Base-by-base conservation (phyloP, 805 yeast species). In the Sungouiella thailandica region DNA sequence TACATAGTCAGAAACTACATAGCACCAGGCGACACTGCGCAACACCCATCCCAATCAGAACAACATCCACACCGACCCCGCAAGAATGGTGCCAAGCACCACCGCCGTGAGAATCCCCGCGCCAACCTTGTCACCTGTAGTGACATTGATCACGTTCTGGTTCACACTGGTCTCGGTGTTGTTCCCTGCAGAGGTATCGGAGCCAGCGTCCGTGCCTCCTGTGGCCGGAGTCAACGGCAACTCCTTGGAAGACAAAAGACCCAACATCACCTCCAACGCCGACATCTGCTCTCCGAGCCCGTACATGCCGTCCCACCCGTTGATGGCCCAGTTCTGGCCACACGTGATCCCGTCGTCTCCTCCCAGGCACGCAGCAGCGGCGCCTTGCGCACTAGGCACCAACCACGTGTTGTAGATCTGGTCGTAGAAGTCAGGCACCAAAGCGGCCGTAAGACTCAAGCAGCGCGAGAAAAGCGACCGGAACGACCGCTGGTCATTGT, bases 41-140 rank as follows among this genome's bases (percentile, higher is more conserved):
- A n/a, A n/a, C n/a, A n/a, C n/a, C n/a, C n/a, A n/a, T n/a, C n/a
- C n/a, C n/a, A n/a, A 19, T 46, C 57, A 76, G 34, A 76, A 54
- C 32, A 78, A 53, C 89, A 90, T 81, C 96, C 97, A 88, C 22
- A 78, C 65, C 20, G 83, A 72, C 16, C 88, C 78, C 23, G 80
- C 86, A 14, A 79, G 54, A 16, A 87, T 48, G 3, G 69, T 53
- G 2, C 76, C 74, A 43, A 86, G 56, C 1, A 83, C 78, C 7
- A 86, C 59, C 0, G 88, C 90, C 0, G 97, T 90, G 28, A 86
- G 58, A 14, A 89, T 66, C 26, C 94, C 96, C 1, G 97, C 96
- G 35, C 97, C 97, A 3, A 87, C 96, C 49, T 72, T 46, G 37
- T 54, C 59, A 39, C 74, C 77, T 0, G 65, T 56, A 1, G 76